Evolutionary conservation across 2,329 filamentous ascomycete genomes (phyloP), one percentile per base, ranked within the genome.

Genomic region (Apiospora marii): DNA sequence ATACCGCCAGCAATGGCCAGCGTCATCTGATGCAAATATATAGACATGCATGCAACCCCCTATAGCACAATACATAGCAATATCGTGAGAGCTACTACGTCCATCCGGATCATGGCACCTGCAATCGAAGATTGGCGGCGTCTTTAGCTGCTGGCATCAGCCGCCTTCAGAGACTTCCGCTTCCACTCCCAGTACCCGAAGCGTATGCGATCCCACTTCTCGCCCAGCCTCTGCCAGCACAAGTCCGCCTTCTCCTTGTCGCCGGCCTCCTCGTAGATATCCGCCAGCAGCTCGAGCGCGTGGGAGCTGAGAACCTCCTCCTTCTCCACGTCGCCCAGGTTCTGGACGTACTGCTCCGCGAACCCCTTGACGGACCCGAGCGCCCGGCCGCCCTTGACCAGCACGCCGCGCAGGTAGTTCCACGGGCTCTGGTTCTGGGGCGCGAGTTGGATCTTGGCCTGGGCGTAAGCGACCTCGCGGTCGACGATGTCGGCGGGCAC

Each of bases 401-500:
- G 82, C 67, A 94, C 91, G 3, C 94, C 96, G 44, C 91, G 87
- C 19, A 98, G 85, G 82, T 98, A 99, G 82, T 95, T 96, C 96
- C 96, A 99, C 1, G 95, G 90, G 76, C 93, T 96, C 82, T 95
- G 93, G 82, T 98, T 99, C 87, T 98, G 95, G 67, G 96, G 96
- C 53, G 95, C 95, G 74, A 93, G 85, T 46, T 85, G 82, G 74
- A 97, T 94, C 80, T 93, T 93, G 68, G 88, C 86, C 84, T 94
- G 88, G 8, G 93, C 91, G 80, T 92, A 97, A 74, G 86, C 85
- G 51, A 97, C 82, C 84, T 99, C 96, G 46, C 92, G 86, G 74
- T 95, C 90, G 64, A 96, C 84, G 10, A 94, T 82, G 1, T 87
- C 87, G 37, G 87, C 84, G 0, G 92, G 90, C 3, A 94, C 86